Base-by-base conservation (phyloP, 192 early-diverging fungal genomes). In the Gonapodya prolifera region DNA sequence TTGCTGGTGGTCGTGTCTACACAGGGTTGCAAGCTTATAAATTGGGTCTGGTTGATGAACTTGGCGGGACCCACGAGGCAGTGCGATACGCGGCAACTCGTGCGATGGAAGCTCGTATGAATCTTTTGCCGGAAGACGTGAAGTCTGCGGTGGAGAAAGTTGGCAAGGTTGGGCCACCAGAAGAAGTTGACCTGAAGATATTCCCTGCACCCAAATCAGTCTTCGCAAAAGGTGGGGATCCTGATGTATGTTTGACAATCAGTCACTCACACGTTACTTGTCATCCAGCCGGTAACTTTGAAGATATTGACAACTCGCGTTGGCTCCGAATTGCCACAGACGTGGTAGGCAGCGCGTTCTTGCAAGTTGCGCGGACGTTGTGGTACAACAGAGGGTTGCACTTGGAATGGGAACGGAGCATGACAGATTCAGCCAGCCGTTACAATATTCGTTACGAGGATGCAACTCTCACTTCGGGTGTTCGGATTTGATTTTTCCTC, bases 1-100 rank as follows among this genome's bases (percentile, higher is more conserved):
- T 91, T 32, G 90, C 91, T 0, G 86, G 87, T 1, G 92, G 92
- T 16, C 84, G 85, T 33, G 84, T 93, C 32, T 91, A 85, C 80
- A 91, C 83, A 8, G 92, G 91, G 8, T 76, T 69, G 18, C 83
- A 91, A 73, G 92, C 91, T 8, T 70, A 80, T 33, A 79, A 80
- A 17, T 82, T 82, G 71, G 89, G 89, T 0, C 83, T 93, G 34
- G 86, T 91, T 0, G 92, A 93, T 75, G 83, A 89, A 45, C 34
- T 90, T 34, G 91, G 91, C 33, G 83, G 87, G 30, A 78, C 86
- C 34, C 84, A 80, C 1, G 70, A 78, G 1, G 87, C 89, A 16
- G 45, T 61, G 8, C 45, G 45, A 23, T 61, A 61, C 45, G 45
- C 45, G 45, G 45, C 45, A 23, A 61, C 45, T 16, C 8, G 45